Evolutionary conservation across 2,329 filamentous ascomycete species (phyloP), one percentile per base, ranked within the genome.

Genomic region (Penicillium hesseltinei): DNA sequence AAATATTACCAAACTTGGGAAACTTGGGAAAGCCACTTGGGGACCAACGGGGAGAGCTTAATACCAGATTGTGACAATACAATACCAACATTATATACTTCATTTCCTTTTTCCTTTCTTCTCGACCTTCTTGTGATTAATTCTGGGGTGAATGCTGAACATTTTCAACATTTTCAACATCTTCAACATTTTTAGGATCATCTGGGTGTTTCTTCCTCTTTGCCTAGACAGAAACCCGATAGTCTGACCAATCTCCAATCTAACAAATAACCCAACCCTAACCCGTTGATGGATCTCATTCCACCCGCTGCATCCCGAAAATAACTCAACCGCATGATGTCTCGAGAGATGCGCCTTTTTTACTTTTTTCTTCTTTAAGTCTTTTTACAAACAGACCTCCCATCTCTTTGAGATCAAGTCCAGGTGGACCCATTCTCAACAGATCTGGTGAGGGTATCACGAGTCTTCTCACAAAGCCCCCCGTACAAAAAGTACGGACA

Each of bases 271-370:
- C 51, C 10, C 49, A 59, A 57, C 54, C 58, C 58, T 61, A 56
- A 58, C 45, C 55, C 55, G 57, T 57, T 45, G 59, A 63, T 53
- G 57, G 62, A 65, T 64, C 62, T 62, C 63, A 62, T 64, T 64
- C 58, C 58, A 51, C 42, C 63, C 63, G 63, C 62, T 47, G 58
- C 38, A 39, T 65, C 63, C 63, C 63, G 63, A 63, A 61, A 60
- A 54, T 61, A 45, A 55, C 56, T 60, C 59, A 60, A 50, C 56
- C 56, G 51, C 51, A 50, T 47, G 54, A 56, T 56, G 31, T 56
- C 6, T 52, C 27, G 19, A 29, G 27, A 49, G 51, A 49, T 38
- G 15, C 19, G 27, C 19, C 21, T 23, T 23, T 47, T 46, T 25
- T 23, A 38, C 15, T 21, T 27, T 36, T 17, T 4, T 3, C 3